A percentile compares a stretch with the other conserved stretches of the same genome.
Evolutionary conservation across 257 asterid genomes (phyloP).

Genomic region (Ilex asprella): DNA sequence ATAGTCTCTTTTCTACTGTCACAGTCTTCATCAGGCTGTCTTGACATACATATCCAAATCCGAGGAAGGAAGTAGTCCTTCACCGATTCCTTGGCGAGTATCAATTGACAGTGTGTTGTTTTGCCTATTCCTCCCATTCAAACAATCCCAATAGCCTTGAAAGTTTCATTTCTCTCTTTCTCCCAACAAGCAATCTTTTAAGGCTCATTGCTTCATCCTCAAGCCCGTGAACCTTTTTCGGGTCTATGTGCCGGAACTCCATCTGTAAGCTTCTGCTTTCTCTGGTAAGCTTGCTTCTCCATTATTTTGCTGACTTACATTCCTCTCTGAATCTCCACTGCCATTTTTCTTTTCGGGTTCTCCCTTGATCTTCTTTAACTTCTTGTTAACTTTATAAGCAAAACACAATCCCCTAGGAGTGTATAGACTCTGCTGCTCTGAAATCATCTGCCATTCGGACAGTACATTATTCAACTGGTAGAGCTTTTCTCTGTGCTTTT

Average conservation of each 20-base stretch:
- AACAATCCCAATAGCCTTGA: slow-evolving; percentile 25
- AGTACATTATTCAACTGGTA: no score
- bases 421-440: no score
- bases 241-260: slow-evolving; percentile 27
- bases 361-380: no score
- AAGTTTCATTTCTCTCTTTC: slow-evolving; percentile 9
- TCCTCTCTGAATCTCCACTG: no score
- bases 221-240: slow-evolving; percentile 18
- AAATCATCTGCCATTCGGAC: no score
- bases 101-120: slow-evolving; percentile 34
- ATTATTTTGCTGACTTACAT: no score
- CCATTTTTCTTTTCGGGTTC: no score
- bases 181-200: slow-evolving; percentile 30
- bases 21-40: slow-evolving; percentile 11
- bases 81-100: slow-evolving; percentile 20
- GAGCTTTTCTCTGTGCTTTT: no score
- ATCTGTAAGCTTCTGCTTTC: slow-evolving; percentile 19
- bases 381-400: no score
- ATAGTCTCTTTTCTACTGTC: slow-evolving; percentile 18
- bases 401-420: no score
- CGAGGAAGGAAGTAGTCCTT: slow-evolving; percentile 29
- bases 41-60: slow-evolving; percentile 43
- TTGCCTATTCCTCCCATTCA: slow-evolving; percentile 49
- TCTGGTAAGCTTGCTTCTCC: not conserved
- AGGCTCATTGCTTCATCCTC: slow-evolving; percentile 25